phyloP scores from a whole-genome alignment of 257 asterid species.

The Solanum tarapatanum region DNA sequence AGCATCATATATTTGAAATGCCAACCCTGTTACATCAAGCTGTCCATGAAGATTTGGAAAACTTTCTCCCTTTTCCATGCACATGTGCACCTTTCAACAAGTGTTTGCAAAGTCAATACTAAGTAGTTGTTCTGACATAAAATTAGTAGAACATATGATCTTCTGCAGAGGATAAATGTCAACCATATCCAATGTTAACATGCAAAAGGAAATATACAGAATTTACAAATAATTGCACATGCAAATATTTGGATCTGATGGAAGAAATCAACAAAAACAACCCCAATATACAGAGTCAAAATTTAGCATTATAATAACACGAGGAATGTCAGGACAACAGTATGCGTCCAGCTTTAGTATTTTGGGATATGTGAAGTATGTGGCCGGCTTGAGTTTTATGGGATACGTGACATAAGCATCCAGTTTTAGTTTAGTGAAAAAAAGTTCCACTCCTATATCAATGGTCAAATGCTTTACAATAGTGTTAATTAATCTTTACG shows the following conservation, averaged over 20 bases:
- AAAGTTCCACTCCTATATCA: neutral
- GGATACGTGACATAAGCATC: neutral
- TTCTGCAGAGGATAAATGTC: neutral
- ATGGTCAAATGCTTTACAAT: neutral
- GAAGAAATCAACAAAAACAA: neutral
- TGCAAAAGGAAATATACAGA: neutral
- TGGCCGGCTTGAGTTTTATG: neutral
- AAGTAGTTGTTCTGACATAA: neutral
- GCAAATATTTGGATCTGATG: neutral
- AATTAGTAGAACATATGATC: neutral
- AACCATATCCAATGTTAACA: neutral
- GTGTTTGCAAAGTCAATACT: neutral
- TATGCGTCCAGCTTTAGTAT: neutral
- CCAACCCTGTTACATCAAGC: conserved; percentile 90
- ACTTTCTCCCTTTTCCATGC: conserved; percentile 92
- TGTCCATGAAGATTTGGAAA: conserved; percentile 98
- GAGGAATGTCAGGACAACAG: neutral
- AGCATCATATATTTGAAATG: conserved; percentile 79
- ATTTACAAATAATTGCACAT: neutral
- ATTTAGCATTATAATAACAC: neutral
- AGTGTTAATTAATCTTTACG: neutral
- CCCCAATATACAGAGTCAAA: neutral
- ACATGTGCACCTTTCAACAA: conserved; percentile 75
- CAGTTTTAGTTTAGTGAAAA: neutral
- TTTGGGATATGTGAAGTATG: neutral